phyloP scores from a whole-genome alignment of 2,329 filamentous ascomycete species.

The Dothidotthia symphoricarpi region DNA sequence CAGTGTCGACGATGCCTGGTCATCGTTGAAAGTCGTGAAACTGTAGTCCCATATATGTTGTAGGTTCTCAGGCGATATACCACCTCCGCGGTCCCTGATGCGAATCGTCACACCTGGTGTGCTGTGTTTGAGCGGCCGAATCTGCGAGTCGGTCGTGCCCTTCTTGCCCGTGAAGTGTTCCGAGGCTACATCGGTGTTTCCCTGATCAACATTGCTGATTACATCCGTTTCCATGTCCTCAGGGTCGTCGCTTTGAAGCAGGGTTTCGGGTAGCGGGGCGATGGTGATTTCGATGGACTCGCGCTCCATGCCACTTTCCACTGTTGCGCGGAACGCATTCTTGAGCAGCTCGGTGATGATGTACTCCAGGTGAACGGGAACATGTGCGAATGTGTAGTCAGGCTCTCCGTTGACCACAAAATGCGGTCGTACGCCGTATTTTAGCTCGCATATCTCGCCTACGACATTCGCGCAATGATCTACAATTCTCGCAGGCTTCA shows the following conservation, averaged over 20 bases:
- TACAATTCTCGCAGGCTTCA: constrained; percentile 78
- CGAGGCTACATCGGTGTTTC: constrained; percentile 34
- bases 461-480: constrained; percentile 86
- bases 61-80: constrained; percentile 79
- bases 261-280: constrained; percentile 63
- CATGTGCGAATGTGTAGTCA: constrained; percentile 84
- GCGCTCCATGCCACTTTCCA: constrained; percentile 75
- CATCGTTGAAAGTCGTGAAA: constrained; percentile 88
- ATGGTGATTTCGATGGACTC: constrained; percentile 92
- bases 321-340: constrained; percentile 90
- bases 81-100: constrained; percentile 92
- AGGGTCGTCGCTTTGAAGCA: constrained; percentile 13
- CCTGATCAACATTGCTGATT: constrained; percentile 33
- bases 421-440: constrained; percentile 83
- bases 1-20: constrained; percentile 50
- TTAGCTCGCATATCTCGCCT: constrained; percentile 92
- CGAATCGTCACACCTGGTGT: constrained; percentile 88
- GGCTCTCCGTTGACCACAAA: constrained; percentile 82
- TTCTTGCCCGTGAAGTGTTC: constrained; percentile 28
- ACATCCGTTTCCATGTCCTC: constrained; percentile 10
- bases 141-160: constrained; percentile 35
- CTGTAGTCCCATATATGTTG: constrained; percentile 95
- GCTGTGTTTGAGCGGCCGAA: constrained; percentile 49
- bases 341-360: constrained; percentile 96
- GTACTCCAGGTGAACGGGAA: constrained; percentile 95